These are phyloP conservation scores for Ploettnerulaceae sp. DNA, from an alignment of 2,329 filamentous ascomycete genomes.

Conservation along the genomic window DNA sequence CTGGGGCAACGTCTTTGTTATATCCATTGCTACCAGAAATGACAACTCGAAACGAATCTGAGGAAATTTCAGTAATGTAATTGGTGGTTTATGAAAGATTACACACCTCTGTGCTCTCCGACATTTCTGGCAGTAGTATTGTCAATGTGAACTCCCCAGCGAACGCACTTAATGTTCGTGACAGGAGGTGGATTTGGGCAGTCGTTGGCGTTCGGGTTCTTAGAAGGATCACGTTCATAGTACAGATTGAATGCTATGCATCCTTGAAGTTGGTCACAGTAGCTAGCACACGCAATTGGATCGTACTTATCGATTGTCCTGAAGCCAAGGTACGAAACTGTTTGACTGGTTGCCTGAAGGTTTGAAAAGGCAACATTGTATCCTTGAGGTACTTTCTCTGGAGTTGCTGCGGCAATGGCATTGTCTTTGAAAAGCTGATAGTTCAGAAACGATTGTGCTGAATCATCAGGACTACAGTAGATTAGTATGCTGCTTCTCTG, in stretches of 20 bases:
- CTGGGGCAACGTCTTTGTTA: slow-evolving; percentile 27
- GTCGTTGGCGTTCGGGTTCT: slow-evolving; percentile 25
- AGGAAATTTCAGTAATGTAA: neutral
- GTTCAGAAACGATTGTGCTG: slow-evolving; percentile 24
- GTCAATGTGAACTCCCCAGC: slow-evolving; percentile 33
- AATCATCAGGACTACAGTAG: slow-evolving; percentile 14
- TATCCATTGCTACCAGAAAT: slow-evolving; percentile 43
- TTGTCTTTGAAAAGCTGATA: slow-evolving; percentile 14
- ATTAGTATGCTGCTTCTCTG: neutral
- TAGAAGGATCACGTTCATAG: slow-evolving; percentile 34
- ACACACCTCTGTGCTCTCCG: slow-evolving; percentile 32
- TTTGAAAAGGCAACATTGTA: slow-evolving; percentile 35
- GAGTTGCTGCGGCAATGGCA: slow-evolving; percentile 12
- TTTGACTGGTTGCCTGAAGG: slow-evolving; percentile 31
- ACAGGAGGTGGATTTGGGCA: slow-evolving; percentile 35
- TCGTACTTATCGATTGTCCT: slow-evolving; percentile 32
- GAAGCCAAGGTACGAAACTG: slow-evolving; percentile 29
- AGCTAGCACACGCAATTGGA: slow-evolving; percentile 27
- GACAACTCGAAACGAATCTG: slow-evolving; percentile 36
- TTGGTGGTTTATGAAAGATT: neutral
- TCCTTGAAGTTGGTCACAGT: slow-evolving; percentile 29
- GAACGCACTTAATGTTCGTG: slow-evolving; percentile 36
- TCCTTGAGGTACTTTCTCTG: slow-evolving; percentile 32
- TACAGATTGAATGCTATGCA: slow-evolving; percentile 36
- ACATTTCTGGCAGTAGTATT: slow-evolving; percentile 32